Evolutionary conservation across 2,329 filamentous ascomycete species (phyloP).

Genomic region (Hypoxylon sp.): DNA sequence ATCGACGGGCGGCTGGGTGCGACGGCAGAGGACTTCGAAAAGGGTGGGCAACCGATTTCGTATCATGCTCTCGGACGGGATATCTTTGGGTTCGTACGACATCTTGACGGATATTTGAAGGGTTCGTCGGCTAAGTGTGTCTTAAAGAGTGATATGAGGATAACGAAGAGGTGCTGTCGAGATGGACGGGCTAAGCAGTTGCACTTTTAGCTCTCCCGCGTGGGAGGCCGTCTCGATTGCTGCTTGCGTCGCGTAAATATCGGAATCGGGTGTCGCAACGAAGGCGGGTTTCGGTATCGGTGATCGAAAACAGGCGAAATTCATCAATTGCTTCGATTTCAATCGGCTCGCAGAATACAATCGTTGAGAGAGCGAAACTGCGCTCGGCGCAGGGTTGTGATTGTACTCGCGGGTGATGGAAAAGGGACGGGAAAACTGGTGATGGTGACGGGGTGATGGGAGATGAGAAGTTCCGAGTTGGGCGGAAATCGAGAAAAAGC

Average conservation of each 20-base stretch:
- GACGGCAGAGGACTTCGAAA: constrained; percentile 92
- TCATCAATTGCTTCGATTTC: constrained; percentile 12
- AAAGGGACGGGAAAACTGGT: too few species aligned
- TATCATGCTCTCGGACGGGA: constrained; percentile 62
- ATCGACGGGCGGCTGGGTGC: constrained; percentile 94
- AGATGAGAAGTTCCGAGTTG: constrained; percentile 25
- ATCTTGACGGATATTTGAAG: constrained; percentile 42
- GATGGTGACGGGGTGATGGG: too few species aligned
- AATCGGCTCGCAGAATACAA: constrained; percentile 14
- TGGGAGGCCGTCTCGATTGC: constrained; percentile 6
- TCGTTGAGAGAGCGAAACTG: constrained; percentile 41
- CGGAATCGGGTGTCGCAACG: background rate
- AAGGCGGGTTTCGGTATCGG: constrained; percentile 6
- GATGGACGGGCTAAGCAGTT: background rate
- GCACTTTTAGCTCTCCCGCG: constrained; percentile 13
- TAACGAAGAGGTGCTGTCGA: constrained; percentile 3
- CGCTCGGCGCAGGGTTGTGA: constrained; percentile 40
- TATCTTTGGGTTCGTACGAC: constrained; percentile 41
- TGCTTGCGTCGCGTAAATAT: constrained; percentile 12
- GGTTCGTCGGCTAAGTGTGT: constrained; percentile 21
- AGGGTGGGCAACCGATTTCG: constrained; percentile 92
- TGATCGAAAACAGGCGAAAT: constrained; percentile 3
- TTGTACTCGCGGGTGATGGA: constrained; percentile 24
- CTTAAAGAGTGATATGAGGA: background rate
- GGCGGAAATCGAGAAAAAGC: constrained; percentile 19